Base-by-base conservation (phyloP, 2,329 filamentous ascomycete species). In the Pezicula carpinea region DNA sequence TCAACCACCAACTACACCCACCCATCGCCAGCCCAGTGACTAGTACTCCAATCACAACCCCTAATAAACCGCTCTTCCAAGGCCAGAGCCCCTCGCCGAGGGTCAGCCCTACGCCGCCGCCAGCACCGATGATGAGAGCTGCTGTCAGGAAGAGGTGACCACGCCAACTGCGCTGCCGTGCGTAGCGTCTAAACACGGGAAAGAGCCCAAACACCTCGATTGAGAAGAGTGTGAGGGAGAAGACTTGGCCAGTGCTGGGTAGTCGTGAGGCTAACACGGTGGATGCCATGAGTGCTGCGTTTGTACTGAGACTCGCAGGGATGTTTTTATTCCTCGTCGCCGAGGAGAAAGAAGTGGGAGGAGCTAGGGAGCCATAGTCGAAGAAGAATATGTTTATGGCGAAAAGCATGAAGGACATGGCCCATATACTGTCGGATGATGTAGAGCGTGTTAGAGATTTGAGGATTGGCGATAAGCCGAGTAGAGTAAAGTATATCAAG, bases 151-250 rank as follows among this genome's bases (percentile, higher is more conserved):
- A 61, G 3, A 93, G 75, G 65, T 99, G 91, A 19, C 90, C 89
- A 1, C 73, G 77, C 83, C 88, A 93, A 49, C 84, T 90, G 32
- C 87, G 79, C 63, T 92, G 85, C 14, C 88, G 80, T 8, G 95
- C 79, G 61, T 96, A 89, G 5, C 91, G 80, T n/a, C 93, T 76
- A 62, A 97, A 97, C 4, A 99, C 91, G n/a, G 93, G 93, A 57
- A 97, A 97, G 6, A 99, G 76, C 0, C 92, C 93, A 66, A 97
- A 99, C 1, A 99, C 89, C 65, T 99, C 89, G 58, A 99, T 97
- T 52, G 85, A 91, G 76, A 99, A 97, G 5, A 99, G 79, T 1
- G 92, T 96, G 23, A 99, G 74, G 53, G 86, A 92, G 63, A 99
- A 99, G 1, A 99, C 93, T 64, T 96, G 89, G 1, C 89, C 91